A percentile compares a stretch with the other conserved stretches of the same genome.
Conservation (phyloP, 257 asterid species). For the Rehmannia glutinosa region DNA sequence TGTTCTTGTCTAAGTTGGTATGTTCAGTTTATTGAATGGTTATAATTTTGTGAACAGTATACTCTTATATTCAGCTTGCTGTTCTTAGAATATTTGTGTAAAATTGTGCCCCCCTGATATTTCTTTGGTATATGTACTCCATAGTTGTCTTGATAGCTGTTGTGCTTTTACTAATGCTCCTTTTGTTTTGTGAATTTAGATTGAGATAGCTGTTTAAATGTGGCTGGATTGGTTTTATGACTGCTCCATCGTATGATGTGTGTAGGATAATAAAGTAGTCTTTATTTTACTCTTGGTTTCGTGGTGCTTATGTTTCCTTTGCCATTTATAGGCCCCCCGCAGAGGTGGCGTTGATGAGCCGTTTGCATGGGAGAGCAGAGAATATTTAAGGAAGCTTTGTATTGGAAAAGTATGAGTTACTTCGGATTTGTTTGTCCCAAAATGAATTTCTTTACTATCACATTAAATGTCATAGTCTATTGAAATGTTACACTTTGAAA, state of each 20-base stretch:
- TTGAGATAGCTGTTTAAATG: neutral
- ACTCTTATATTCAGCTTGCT: neutral
- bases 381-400: conserved; percentile 80
- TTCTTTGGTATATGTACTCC: no score
- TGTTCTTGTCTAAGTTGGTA: neutral
- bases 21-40: no score
- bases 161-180: neutral
- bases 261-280: neutral
- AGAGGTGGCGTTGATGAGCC: conserved; percentile 90
- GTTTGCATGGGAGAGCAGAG: conserved; percentile 97
- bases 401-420: conserved; percentile 71
- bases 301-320: conserved; percentile 5
- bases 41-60: neutral
- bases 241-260: neutral
- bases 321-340: conserved; percentile 58
- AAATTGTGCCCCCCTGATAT: neutral
- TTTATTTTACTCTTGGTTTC: neutral
- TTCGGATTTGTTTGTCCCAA: neutral
- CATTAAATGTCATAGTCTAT: neutral
- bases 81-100: neutral
- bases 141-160: neutral
- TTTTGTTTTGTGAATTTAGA: neutral
- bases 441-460: neutral
- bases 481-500: neutral
- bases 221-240: neutral